Conservation (phyloP, 192 early-diverging fungal species). For the Coemansia sp. region DNA sequence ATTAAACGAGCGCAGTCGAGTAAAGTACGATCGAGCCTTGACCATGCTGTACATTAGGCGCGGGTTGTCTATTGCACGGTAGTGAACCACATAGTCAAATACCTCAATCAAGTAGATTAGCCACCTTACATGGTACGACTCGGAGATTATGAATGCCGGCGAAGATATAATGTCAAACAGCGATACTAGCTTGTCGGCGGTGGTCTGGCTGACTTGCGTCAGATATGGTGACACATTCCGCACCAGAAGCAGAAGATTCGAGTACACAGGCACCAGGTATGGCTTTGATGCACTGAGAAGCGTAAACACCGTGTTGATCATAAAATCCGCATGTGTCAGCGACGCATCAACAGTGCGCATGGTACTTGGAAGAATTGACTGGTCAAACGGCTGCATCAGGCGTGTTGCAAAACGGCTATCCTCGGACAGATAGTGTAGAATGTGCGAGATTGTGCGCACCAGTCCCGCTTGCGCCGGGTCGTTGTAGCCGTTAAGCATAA, state of each 20-base stretch:
- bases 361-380: constrained; percentile 52
- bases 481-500: constrained; percentile 46
- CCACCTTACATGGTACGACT: constrained; percentile 72
- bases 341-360: constrained; percentile 61
- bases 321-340: constrained; percentile 75
- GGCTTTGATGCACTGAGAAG: constrained; percentile 73
- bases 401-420: constrained; percentile 48
- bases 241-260: constrained; percentile 73
- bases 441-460: constrained; percentile 62
- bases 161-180: constrained; percentile 76
- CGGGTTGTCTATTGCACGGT: constrained; percentile 78
- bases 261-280: constrained; percentile 65
- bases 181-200: constrained; percentile 69
- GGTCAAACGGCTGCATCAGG: constrained; percentile 52
- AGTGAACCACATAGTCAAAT: constrained; percentile 82
- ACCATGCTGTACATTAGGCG: constrained; percentile 80
- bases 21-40: constrained; percentile 68
- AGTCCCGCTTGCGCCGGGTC: constrained; percentile 59
- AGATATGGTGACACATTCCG: constrained; percentile 81
- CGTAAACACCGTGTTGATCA: constrained; percentile 77
- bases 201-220: constrained; percentile 66
- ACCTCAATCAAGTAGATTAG: constrained; percentile 75
- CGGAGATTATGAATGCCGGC: constrained; percentile 75
- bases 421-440: constrained; percentile 54
- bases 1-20: constrained; percentile 64